Base-by-base conservation (phyloP, 352 stramenopile genomes). In the Phytopythium aichiense region DNA sequence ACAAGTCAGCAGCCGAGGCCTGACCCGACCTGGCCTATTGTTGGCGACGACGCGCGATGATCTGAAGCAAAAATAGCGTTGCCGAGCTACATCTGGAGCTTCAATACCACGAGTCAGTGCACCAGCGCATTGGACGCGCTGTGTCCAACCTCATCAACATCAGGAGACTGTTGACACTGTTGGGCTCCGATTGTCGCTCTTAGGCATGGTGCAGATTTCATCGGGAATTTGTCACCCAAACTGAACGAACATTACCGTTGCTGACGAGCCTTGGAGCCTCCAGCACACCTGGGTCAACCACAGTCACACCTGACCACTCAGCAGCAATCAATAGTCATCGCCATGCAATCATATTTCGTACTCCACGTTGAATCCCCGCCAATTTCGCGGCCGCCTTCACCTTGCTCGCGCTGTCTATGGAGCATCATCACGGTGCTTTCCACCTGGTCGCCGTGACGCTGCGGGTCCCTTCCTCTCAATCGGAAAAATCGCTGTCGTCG, bases 401-500 rank as follows among this genome's bases (percentile, higher is more conserved):
- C 43, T 30, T n/a, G 43, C 43, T 50, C 43, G 20, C n/a, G 22
- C 43, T 16, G 43, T 50, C 43, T 50, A 50, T 50, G 43, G 20
- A 15, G 22, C 43, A 7, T 50, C n/a, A 7, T 16, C 15, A 28
- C 43, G 11, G 43, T 20, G n/a, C 43, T 28, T 25, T 16, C 20
- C 43, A 12, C n/a, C 40, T 28, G 43, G 43, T 50, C 8, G n/a
- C 43, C 43, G 11, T 15, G n/a, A 13, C n/a, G 43, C 9, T 28
- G 43, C 1, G 7, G 43, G 38, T 2, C 3, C 30, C 23, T 42
- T 15, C 18, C 23, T 42, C 16, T 78, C 57, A 82, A 64, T 81
- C 73, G 49, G 76, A 86, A 63, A 82, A 88, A 76, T 87, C 80
- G 23, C 75, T 77, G 45, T 84, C 71, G 53, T 72, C 66, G n/a